phyloP scores from a whole-genome alignment of 2,329 filamentous ascomycete species.

The Alternaria postmessia region DNA sequence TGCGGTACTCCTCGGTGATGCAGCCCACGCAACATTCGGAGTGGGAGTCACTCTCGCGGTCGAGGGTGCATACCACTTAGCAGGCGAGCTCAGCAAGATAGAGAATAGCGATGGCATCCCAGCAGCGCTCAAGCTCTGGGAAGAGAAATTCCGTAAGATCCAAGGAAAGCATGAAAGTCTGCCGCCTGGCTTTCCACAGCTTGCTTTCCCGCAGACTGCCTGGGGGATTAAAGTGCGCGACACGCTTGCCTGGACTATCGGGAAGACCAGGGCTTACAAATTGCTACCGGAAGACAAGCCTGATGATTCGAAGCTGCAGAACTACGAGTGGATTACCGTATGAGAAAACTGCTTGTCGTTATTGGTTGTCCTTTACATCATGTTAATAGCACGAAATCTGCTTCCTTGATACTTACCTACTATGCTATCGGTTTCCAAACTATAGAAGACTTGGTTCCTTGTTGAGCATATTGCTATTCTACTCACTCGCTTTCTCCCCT shows the following conservation, averaged over 20 bases:
- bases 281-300: constrained; percentile 4
- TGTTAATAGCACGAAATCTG: too few relatives aligned
- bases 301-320: constrained; percentile 3
- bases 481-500: too few relatives aligned
- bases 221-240: constrained; percentile 35
- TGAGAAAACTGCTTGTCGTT: neutral
- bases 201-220: constrained; percentile 42
- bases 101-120: constrained; percentile 23
- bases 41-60: constrained; percentile 48
- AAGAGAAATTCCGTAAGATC: constrained; percentile 27
- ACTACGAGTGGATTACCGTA: constrained; percentile 15
- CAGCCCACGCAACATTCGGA: constrained; percentile 50
- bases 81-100: constrained; percentile 47
- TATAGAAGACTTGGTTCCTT: too few relatives aligned
- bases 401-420: rapidly evolving
- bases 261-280: constrained; percentile 16
- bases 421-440: too few relatives aligned
- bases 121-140: constrained; percentile 31
- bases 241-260: constrained; percentile 2
- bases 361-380: rapidly evolving
- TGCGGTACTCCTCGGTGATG: constrained; percentile 63
- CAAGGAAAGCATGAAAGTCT: constrained; percentile 24
- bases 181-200: constrained; percentile 25
- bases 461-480: too few relatives aligned
- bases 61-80: constrained; percentile 50